Evolutionary conservation across 768 basidiomycete genomes (phyloP), one percentile per base, ranked within the genome.

Genomic region (Boletus tomentosulus): DNA sequence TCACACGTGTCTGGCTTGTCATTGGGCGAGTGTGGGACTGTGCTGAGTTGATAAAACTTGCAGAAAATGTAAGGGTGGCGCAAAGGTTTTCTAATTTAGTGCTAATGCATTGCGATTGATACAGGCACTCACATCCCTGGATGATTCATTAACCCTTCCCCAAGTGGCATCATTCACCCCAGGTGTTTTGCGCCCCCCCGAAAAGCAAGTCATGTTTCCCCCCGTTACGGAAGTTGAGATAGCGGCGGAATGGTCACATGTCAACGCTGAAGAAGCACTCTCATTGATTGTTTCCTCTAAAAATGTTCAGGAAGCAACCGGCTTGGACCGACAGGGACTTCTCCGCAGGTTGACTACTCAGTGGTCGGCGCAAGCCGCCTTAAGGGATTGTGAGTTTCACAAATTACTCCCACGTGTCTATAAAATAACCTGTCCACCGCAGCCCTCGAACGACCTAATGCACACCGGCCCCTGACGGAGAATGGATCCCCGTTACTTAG

Each of bases 311-410:
- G 78, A 81, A 53, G 80, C 83, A 8, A 82, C 85, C 19, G 82
- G 84, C 24, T 68, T 88, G 55, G 85, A 90, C 60, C 74, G 75
- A 49, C 74, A 82, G 42, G 70, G 69, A 3, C 67, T 93, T 37
- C 57, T 79, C 35, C 78, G 77, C 37, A 77, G 82, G 46, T 72
- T 92, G 28, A 76, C 78, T 5, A 62, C 65, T 4, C 71, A 74
- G 27, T 97, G 94, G 94, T 83, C 86, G 5, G 80, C 87, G 8
- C 83, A 92, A 51, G 71, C 76, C 11, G 92, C 92, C 27, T 71
- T 93, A 39, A 81, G 76, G 62, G 84, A 89, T 54, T 87, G 94
- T 94, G 71, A 75, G 86, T 66, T 44, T 41, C 35, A 16, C 46
- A 44, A 34, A 51, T 42, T 9, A 16, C 39, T 56, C 45, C 47